Conservation (phyloP, 1,284 basidiomycete genomes). For the Coniferiporia weirii region DNA sequence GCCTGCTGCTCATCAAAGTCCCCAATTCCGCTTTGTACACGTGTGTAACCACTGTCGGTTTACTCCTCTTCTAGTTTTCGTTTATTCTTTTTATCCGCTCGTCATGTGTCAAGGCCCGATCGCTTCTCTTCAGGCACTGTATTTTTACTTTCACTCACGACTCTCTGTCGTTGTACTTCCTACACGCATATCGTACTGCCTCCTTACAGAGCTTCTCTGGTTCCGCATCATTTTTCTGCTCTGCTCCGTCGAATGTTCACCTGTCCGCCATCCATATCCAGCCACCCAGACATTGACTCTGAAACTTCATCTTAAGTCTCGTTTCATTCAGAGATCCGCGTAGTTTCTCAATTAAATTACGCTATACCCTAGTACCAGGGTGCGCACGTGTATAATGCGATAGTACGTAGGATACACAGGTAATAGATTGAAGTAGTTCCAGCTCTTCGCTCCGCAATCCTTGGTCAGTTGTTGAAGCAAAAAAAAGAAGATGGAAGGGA, state of each 20-base stretch:
- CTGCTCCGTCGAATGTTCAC: no score
- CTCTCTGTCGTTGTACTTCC: conserved; percentile 1
- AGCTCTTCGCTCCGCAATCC: no score
- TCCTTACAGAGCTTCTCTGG: not conserved
- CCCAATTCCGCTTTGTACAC: not conserved
- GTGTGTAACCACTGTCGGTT: not conserved
- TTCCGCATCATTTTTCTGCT: no score
- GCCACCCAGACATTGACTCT: not conserved
- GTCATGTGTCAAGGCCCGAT: not conserved
- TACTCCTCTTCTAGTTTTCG: not conserved
- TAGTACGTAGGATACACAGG: conserved; percentile 24
- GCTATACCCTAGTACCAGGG: conserved; percentile 16
- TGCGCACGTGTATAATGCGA: conserved; percentile 18
- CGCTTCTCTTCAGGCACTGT: not conserved
- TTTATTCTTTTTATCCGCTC: not conserved
- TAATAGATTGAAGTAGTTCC: not conserved
- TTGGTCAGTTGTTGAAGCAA: not conserved
- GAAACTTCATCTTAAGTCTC: no score
- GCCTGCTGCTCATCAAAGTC: not conserved
- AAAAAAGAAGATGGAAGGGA: not conserved
- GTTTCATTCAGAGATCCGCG: no score
- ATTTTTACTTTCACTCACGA: conserved; percentile 1
- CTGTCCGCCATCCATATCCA: no score
- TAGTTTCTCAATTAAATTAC: conserved; percentile 2
- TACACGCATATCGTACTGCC: not conserved